A percentile compares a stretch with the other conserved stretches of the same genome.
These are phyloP conservation scores for Lineolata rhizophorae DNA, from an alignment of 495 filamentous ascomycete species.

Conservation along the genomic window DNA sequence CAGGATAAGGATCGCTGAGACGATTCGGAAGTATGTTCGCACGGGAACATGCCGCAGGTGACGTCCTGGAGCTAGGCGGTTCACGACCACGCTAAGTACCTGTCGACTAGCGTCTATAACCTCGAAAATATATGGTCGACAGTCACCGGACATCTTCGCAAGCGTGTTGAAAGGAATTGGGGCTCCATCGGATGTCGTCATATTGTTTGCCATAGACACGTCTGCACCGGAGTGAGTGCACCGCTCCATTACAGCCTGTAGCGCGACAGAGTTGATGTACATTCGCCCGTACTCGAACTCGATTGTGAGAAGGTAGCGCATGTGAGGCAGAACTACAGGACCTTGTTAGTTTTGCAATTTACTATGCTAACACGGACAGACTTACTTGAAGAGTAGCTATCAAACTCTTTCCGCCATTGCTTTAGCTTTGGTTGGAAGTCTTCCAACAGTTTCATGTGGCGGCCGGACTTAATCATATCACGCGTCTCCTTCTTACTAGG, in stretches of 20 bases:
- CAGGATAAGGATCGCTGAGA: conserved; percentile 87
- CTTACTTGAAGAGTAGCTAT: conserved; percentile 22
- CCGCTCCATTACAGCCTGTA: conserved; percentile 87
- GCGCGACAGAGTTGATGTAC: conserved; percentile 77
- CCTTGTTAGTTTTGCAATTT: conserved; percentile 23
- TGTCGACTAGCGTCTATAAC: conserved; percentile 74
- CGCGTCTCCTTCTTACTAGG: conserved; percentile 64
- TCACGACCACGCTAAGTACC: conserved; percentile 60
- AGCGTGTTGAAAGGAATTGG: conserved; percentile 28
- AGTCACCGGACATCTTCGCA: conserved; percentile 33
- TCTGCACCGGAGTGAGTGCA: conserved; percentile 36
- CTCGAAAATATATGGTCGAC: conserved; percentile 65
- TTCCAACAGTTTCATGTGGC: conserved; percentile 59
- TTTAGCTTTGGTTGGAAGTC: conserved; percentile 54
- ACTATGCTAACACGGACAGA: no score
- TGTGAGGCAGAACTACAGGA: conserved; percentile 45
- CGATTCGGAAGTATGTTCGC: conserved; percentile 81
- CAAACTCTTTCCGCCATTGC: conserved; percentile 55
- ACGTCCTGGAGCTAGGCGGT: conserved; percentile 58
- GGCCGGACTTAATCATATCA: conserved; percentile 62
- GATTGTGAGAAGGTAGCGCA: conserved; percentile 67
- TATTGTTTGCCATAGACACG: conserved; percentile 16
- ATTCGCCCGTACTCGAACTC: conserved; percentile 28
- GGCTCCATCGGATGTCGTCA: conserved; percentile 1
- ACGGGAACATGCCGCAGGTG: conserved; percentile 85